A percentile compares a stretch with the other conserved stretches of the same genome.
These are phyloP conservation scores for Ogataea pini DNA, from an alignment of 805 yeast species.

Conservation along the genomic window DNA sequence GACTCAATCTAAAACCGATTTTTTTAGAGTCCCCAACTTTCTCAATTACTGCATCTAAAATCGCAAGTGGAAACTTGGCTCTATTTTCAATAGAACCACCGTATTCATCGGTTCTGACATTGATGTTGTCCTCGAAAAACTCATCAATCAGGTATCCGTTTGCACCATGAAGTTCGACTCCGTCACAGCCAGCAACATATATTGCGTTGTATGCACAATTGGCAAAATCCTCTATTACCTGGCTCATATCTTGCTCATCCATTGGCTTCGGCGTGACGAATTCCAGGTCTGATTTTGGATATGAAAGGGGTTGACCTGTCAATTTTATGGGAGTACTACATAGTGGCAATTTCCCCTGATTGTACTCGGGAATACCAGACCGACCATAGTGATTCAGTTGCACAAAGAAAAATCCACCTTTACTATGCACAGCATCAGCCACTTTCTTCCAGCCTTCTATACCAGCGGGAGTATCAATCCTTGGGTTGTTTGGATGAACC, in stretches of 20 bases:
- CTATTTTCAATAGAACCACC: conserved; percentile 52
- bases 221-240: conserved; percentile 31
- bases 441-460: conserved; percentile 41
- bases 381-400: conserved; percentile 54
- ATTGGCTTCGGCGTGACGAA: conserved; percentile 27
- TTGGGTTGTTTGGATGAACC: conserved; percentile 20
- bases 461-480: conserved; percentile 29
- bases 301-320: conserved; percentile 11
- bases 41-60: conserved; percentile 39
- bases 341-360: conserved; percentile 13
- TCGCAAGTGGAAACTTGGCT: conserved; percentile 35
- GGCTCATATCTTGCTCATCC: conserved; percentile 39
- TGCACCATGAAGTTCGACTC: conserved; percentile 43
- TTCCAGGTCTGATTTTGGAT: conserved; percentile 8
- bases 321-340: conserved; percentile 15
- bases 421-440: conserved; percentile 45
- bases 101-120: conserved; percentile 49
- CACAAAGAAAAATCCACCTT: conserved; percentile 38
- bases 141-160: conserved; percentile 43
- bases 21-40: conserved; percentile 38
- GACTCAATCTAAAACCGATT: conserved; percentile 38
- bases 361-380: conserved; percentile 28
- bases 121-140: conserved; percentile 37
- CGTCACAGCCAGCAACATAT: conserved; percentile 40
- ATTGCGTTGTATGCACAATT: conserved; percentile 36